Percentiles rank a stretch among this genome's conserved stretches.
Evolutionary conservation across 1,284 basidiomycete genomes (phyloP).

Genomic region (Lignosus rhinocerotis): DNA sequence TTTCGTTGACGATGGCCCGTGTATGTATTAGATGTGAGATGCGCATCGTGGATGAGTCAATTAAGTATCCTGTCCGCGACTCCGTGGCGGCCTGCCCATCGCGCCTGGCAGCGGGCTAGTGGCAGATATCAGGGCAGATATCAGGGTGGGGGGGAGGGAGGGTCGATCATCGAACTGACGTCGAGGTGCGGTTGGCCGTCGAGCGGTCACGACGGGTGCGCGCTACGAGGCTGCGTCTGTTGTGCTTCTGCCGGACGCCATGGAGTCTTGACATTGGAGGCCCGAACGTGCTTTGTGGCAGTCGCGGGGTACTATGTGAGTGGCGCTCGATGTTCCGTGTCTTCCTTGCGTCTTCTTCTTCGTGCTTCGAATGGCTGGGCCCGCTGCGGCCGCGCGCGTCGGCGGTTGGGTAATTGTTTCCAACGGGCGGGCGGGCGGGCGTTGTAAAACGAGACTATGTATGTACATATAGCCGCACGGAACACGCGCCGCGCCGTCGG

Average conservation of each 20-base stretch:
- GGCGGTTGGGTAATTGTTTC: neutral
- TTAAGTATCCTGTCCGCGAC: too few relatives aligned
- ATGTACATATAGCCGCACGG: neutral
- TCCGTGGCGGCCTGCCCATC: neutral
- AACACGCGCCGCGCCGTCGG: neutral
- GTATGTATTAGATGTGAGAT: too few relatives aligned
- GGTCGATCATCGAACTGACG: neutral
- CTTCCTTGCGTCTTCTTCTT: neutral
- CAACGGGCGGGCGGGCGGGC: neutral
- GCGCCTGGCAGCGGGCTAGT: too few relatives aligned
- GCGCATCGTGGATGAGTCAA: too few relatives aligned
- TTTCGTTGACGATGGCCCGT: too few relatives aligned
- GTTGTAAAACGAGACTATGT: slow-evolving; percentile 1
- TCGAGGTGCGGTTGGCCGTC: neutral
- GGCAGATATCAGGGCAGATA: too few relatives aligned
- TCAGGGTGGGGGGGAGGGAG: too few relatives aligned
- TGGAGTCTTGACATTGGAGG: neutral
- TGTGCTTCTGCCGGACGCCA: neutral
- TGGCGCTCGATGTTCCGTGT: too few relatives aligned
- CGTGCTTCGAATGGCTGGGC: neutral
- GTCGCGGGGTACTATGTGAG: too few relatives aligned
- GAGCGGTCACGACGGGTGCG: neutral
- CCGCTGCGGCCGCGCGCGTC: neutral
- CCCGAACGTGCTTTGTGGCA: too few relatives aligned
- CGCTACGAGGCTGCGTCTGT: neutral